Conservation (phyloP, 2,329 filamentous ascomycete species). For the Aspergillus latus region DNA sequence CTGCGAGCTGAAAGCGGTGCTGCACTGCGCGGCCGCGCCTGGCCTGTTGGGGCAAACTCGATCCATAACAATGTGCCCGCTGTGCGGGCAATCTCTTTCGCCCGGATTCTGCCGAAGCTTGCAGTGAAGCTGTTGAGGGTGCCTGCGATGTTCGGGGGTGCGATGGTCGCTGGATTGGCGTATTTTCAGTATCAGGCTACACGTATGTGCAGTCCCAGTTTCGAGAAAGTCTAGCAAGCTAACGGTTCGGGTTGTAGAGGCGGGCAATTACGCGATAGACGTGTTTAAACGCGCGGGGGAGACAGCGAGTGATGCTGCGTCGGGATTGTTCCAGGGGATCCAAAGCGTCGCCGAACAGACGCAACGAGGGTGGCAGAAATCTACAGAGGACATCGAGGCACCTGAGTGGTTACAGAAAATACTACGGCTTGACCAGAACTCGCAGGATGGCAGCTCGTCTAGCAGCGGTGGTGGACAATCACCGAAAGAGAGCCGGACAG, state of each 20-base stretch:
- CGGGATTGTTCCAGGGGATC: slow-evolving; percentile 68
- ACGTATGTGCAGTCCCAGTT: slow-evolving; percentile 56
- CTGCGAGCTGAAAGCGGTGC: slow-evolving; percentile 65
- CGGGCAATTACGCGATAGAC: slow-evolving; percentile 74
- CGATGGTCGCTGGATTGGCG: slow-evolving; percentile 80
- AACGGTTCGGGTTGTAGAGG: slow-evolving; percentile 51
- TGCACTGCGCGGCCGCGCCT: slow-evolving; percentile 64
- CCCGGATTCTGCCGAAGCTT: slow-evolving; percentile 74
- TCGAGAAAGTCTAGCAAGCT: not conserved
- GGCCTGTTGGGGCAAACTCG: slow-evolving; percentile 73
- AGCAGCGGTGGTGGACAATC: slow-evolving; percentile 42
- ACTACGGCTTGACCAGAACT: slow-evolving; percentile 61
- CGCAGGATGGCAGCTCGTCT: slow-evolving; percentile 47
- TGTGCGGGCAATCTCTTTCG: slow-evolving; percentile 65
- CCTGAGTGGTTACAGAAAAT: slow-evolving; percentile 80
- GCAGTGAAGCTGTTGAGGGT: slow-evolving; percentile 85
- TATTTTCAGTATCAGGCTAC: slow-evolving; percentile 96
- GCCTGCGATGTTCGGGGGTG: slow-evolving; percentile 87
- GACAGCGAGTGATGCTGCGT: slow-evolving; percentile 67
- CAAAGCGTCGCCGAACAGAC: slow-evolving; percentile 77
- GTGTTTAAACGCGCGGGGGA: slow-evolving; percentile 73
- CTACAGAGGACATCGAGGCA: slow-evolving; percentile 71
- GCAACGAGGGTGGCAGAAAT: slow-evolving; percentile 75
- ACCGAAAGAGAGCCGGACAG: slow-evolving; percentile 56
- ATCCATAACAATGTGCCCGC: slow-evolving; percentile 82